These are phyloP conservation scores for Gypsophila paniculata DNA, from an alignment of 179 eudicot species.

Conservation along the genomic window DNA sequence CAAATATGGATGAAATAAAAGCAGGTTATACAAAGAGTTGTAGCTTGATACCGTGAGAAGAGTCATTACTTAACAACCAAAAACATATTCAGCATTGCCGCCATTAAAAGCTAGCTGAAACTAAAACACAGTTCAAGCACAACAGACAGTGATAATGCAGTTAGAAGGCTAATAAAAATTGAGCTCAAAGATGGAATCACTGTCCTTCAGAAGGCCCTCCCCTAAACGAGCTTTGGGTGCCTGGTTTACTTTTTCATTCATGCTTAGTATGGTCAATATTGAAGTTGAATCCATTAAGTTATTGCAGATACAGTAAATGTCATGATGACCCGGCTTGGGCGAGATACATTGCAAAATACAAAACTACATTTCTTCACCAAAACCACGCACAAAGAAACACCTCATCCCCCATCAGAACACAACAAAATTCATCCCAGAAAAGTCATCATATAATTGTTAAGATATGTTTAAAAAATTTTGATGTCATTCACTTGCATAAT, in stretches of 20 bases:
- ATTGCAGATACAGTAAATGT: too few species aligned
- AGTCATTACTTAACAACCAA: background rate
- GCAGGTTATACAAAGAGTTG: background rate
- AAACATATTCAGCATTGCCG: background rate
- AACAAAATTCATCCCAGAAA: background rate
- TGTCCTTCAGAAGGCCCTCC: too few species aligned
- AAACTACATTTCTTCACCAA: background rate
- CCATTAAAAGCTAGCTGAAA: background rate
- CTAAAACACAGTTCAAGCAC: background rate
- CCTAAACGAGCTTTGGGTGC: too few species aligned
- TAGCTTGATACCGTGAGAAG: background rate
- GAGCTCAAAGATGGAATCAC: too few species aligned
- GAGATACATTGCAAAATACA: background rate
- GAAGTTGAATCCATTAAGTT: too few species aligned
- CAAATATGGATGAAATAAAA: conserved; percentile 5
- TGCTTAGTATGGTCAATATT: too few species aligned
- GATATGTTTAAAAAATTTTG: background rate
- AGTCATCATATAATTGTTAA: background rate
- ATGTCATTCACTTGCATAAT: background rate
- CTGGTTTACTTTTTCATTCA: too few species aligned
- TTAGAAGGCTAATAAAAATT: too few species aligned
- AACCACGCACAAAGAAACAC: background rate
- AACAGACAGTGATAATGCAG: background rate
- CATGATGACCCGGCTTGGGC: too few species aligned
- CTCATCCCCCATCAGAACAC: conserved; percentile 2